Evolutionary conservation across 2,329 filamentous ascomycete species (phyloP), one percentile per base, ranked within the genome.

Genomic region (Dendryphion nanum): DNA sequence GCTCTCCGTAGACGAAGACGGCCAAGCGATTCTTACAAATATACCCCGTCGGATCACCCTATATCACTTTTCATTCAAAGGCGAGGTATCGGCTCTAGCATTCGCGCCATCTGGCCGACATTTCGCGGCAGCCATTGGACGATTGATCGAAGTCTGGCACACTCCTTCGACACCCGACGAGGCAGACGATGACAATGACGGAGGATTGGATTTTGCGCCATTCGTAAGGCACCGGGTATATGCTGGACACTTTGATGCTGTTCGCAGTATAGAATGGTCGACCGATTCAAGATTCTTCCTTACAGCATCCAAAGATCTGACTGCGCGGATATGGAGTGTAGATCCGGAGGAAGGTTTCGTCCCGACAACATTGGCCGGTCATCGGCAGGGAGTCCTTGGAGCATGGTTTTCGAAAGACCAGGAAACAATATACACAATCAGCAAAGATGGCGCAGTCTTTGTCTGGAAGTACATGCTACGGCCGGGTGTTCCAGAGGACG

Each of bases 351-450:
- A 91, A 44, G 87, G 85, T 2, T 97, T 97, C 66, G 81, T 82
- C 34, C 89, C 91, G 1, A 98, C 93, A 2, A 88, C 90, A 13
- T 71, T 98, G 45, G 85, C 89, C 3, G 93, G 93, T 2, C 94
- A 98, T 68, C 83, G 89, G 62, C 89, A 96, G 66, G 84, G 80
- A 13, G 86, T 98, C 3, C 77, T 94, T 38, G 88, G 85, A n/a
- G 90, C 90, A n/a, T 98, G 89, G 82, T 98, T 98, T 62, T 94
- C 90, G 1, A 83, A 85, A 45, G 83, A 95, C 53, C 93, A 98
- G 63, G 94, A 98, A 69, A 88, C 81, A 30, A 95, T 98, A 37
- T 98, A 93, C 63, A 97, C 93, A 0, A 82, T 95, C 48, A 96
- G 91, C 68, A 94, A 94, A 64, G 94, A 98, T 64, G 94, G 93